phyloP scores from a whole-genome alignment of 805 yeast genomes.

The Kluyveromyces starmeri region DNA sequence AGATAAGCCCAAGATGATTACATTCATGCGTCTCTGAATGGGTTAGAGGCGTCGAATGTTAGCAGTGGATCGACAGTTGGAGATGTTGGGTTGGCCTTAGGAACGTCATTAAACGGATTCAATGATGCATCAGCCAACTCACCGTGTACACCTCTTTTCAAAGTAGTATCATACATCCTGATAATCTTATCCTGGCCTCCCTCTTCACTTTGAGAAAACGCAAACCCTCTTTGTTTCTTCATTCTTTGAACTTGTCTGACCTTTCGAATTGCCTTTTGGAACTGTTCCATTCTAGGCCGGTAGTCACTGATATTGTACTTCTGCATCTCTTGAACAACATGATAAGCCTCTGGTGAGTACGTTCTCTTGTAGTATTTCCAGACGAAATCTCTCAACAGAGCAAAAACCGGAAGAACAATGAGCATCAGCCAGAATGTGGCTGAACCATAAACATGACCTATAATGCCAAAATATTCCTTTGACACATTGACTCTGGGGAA shows the following conservation, averaged over 20 bases:
- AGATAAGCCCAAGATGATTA: no score
- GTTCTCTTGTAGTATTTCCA: conserved; percentile 95
- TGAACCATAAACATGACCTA: conserved; percentile 67
- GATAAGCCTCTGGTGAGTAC: conserved; percentile 87
- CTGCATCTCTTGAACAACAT: conserved; percentile 93
- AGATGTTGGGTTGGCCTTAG: neutral
- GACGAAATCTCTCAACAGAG: conserved; percentile 76
- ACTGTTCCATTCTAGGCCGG: conserved; percentile 93
- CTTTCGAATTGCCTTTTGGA: conserved; percentile 93
- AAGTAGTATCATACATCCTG: conserved; percentile 91
- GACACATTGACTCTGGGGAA: conserved; percentile 83
- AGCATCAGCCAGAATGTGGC: conserved; percentile 76
- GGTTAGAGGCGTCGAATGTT: conserved; percentile 1
- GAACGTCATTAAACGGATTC: conserved; percentile 22
- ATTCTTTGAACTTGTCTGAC: conserved; percentile 97
- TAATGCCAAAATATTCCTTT: conserved; percentile 72
- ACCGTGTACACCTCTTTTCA: conserved; percentile 68
- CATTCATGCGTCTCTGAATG: conserved; percentile 3
- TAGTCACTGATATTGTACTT: conserved; percentile 88
- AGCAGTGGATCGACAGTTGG: neutral
- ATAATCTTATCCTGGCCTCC: conserved; percentile 81
- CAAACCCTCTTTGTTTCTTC: conserved; percentile 97
- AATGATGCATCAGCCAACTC: conserved; percentile 39
- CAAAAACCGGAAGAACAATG: conserved; percentile 65
- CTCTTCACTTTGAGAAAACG: conserved; percentile 92